Evolutionary conservation across 768 basidiomycete species (phyloP).

Genomic region (Trametes punicea): DNA sequence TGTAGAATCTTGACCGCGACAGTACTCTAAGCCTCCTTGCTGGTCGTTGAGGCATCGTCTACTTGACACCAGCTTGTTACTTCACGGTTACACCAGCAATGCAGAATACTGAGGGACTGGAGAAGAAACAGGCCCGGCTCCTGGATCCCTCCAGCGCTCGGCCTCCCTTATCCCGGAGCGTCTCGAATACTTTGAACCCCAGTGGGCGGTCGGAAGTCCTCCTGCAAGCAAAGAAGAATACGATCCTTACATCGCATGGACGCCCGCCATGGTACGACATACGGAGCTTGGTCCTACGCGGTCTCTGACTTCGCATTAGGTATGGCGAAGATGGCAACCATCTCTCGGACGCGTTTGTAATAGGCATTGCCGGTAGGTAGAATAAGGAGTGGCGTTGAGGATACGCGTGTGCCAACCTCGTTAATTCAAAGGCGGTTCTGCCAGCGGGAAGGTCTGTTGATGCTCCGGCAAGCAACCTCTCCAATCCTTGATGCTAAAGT

Average conservation of each 20-base stretch:
- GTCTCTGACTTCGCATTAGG: conserved; percentile 40
- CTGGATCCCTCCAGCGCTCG: conserved; percentile 3
- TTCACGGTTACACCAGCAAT: not conserved
- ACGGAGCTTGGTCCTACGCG: not conserved
- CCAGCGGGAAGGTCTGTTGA: conserved; percentile 72
- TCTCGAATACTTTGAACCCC: not conserved
- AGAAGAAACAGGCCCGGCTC: conserved; percentile 4
- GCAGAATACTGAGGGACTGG: not conserved
- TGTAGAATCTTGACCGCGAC: no score
- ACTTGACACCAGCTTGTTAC: not conserved
- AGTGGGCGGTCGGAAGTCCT: conserved; percentile 12
- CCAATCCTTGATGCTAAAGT: conserved; percentile 8
- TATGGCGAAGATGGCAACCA: conserved; percentile 73
- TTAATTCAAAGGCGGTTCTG: conserved; percentile 62
- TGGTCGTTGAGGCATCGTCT: no score
- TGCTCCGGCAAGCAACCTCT: not conserved
- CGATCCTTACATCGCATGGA: conserved; percentile 77
- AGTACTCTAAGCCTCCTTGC: no score
- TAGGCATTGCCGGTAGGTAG: conserved; percentile 72
- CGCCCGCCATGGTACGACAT: conserved; percentile 71
- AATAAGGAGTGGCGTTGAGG: not conserved
- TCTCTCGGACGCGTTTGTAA: conserved; percentile 74
- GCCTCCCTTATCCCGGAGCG: conserved; percentile 11
- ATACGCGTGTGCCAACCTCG: not conserved
- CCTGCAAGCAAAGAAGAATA: conserved; percentile 57